A percentile compares a stretch with the other conserved stretches of the same genome.
Evolutionary conservation across 2,329 filamentous ascomycete species (phyloP).

Genomic region (Escovopsis sp.): DNA sequence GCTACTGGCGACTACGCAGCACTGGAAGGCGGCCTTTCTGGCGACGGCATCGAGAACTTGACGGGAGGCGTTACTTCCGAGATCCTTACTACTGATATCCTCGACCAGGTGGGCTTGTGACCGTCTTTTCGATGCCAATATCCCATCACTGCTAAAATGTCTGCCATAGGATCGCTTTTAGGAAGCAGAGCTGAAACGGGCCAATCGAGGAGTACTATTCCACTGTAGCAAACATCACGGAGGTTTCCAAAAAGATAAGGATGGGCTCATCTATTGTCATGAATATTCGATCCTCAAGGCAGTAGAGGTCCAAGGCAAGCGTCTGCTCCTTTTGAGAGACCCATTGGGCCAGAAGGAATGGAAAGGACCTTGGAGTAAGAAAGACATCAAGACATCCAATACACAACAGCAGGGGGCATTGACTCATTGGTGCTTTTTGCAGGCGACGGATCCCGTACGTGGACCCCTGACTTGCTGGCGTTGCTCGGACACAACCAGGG

Average conservation of each 20-base stretch:
- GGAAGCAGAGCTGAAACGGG: conserved; percentile 61
- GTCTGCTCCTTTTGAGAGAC: conserved; percentile 54
- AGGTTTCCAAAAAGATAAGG: conserved; percentile 25
- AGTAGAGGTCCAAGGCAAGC: conserved; percentile 39
- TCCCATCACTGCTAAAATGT: neutral
- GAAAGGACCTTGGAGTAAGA: conserved; percentile 58
- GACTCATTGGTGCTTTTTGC: neutral
- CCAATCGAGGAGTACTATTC: conserved; percentile 66
- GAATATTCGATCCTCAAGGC: conserved; percentile 49
- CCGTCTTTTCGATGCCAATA: neutral
- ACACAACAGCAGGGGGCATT: no score
- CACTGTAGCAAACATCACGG: conserved; percentile 36
- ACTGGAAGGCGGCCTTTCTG: conserved; percentile 56
- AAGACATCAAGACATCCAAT: no score
- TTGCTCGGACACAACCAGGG: conserved; percentile 55
- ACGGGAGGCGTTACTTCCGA: conserved; percentile 54
- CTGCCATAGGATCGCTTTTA: conserved; percentile 41
- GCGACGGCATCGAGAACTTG: conserved; percentile 45
- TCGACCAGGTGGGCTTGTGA: conserved; percentile 45
- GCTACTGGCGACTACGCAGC: conserved; percentile 65
- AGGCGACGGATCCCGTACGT: conserved; percentile 67
- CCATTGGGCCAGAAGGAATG: conserved; percentile 74
- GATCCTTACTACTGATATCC: conserved; percentile 50
- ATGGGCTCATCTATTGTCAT: conserved; percentile 44
- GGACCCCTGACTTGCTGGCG: conserved; percentile 66